Evolutionary conservation across 2,329 filamentous ascomycete species (phyloP).

Genomic region (Ophiostoma novo-ulmi): DNA sequence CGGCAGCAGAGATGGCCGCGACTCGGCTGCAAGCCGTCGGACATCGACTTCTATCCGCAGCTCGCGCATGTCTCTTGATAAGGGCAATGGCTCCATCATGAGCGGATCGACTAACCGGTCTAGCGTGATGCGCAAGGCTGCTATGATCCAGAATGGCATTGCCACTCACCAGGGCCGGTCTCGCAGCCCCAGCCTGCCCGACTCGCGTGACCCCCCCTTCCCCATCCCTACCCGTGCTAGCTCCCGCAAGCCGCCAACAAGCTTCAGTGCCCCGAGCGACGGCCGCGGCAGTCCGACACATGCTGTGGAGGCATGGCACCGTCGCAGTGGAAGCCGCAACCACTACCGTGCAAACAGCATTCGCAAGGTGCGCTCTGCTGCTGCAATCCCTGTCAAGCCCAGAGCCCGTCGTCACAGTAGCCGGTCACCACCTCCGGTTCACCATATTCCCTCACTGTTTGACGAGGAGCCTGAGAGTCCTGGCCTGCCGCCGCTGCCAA

Average conservation of each 20-base stretch:
- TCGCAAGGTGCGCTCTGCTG: conserved; percentile 80
- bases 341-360: conserved; percentile 57
- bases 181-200: conserved; percentile 61
- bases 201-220: conserved; percentile 67
- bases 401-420: conserved; percentile 45
- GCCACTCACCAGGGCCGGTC: conserved; percentile 61
- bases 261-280: conserved; percentile 62
- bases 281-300: conserved; percentile 70
- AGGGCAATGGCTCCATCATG: conserved; percentile 37
- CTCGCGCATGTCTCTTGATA: conserved; percentile 37
- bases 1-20: conserved; percentile 31
- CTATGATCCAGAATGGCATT: conserved; percentile 75
- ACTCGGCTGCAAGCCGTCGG: conserved; percentile 25
- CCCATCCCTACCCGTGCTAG: conserved; percentile 86
- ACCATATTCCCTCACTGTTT: conserved; percentile 49
- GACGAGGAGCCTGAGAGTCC: conserved; percentile 66
- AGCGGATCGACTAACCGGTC: conserved; percentile 41
- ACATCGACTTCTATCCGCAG: conserved; percentile 34
- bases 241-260: conserved; percentile 67
- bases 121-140: conserved; percentile 67
- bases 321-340: conserved; percentile 45
- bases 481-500: conserved; percentile 65
- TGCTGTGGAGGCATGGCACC: conserved; percentile 46
- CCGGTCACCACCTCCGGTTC: conserved; percentile 51
- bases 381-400: conserved; percentile 57